Percentiles rank a stretch among this genome's conserved stretches.
Conservation (phyloP, 768 basidiomycete genomes). For the Pleurotus platypus region DNA sequence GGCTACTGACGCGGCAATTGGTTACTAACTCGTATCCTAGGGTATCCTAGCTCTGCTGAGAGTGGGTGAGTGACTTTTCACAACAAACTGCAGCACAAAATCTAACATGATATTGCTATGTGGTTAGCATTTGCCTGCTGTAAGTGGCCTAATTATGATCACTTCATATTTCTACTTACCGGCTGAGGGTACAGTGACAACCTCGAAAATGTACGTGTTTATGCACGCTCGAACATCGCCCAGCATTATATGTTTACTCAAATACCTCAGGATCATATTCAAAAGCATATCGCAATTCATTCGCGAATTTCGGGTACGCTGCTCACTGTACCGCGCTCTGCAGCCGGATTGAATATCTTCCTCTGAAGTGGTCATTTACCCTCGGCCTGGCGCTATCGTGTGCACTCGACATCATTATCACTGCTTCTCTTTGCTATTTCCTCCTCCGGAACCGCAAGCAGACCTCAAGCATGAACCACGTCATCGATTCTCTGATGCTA, state of each 20-base stretch:
- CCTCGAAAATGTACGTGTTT: slow-evolving; percentile 24
- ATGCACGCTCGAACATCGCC: background rate
- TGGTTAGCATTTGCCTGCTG: slow-evolving; percentile 23
- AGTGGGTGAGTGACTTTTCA: slow-evolving; percentile 17
- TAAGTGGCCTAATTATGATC: slow-evolving; percentile 10
- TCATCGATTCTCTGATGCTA: slow-evolving; percentile 42
- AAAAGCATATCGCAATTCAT: slow-evolving; percentile 15
- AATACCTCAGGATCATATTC: slow-evolving; percentile 18
- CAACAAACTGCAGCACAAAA: background rate
- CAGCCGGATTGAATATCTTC: background rate
- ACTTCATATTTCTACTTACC: background rate
- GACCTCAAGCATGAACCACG: slow-evolving; percentile 37
- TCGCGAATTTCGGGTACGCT: slow-evolving; percentile 15
- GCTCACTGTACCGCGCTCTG: background rate
- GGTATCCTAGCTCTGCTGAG: slow-evolving; percentile 22
- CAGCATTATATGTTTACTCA: background rate
- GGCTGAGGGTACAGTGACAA: slow-evolving; percentile 18
- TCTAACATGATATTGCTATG: background rate
- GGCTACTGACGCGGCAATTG: background rate
- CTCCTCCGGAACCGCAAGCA: slow-evolving; percentile 34
- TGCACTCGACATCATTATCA: slow-evolving; percentile 45
- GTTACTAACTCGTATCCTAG: slow-evolving; percentile 9
- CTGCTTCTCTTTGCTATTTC: slow-evolving; percentile 38
- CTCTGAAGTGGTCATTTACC: slow-evolving; percentile 49
- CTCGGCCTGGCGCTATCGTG: slow-evolving; percentile 48